Base-by-base conservation (phyloP, 2,329 filamentous ascomycete genomes). In the Cytospora piceicola region DNA sequence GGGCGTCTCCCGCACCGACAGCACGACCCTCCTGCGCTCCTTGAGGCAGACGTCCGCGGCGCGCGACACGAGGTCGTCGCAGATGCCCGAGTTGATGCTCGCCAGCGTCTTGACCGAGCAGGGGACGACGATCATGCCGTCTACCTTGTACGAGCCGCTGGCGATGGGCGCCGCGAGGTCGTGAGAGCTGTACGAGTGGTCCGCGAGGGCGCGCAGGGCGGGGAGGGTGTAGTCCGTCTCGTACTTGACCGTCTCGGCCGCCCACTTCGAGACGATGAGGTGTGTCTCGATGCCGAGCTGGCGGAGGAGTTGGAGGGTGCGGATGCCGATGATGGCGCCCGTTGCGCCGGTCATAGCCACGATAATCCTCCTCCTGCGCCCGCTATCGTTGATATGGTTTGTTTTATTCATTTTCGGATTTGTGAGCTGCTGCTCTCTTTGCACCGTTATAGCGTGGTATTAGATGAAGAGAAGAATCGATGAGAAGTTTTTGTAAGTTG, bases 311-410 rank as follows among this genome's bases (percentile, higher is more conserved):
- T 75, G 71, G 4, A 83, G 77, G 0, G 77, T 69, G 20, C 76
- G 77, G 63, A 83, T 80, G 1, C 76, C 81, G 8, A 79, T 73
- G 2, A 76, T 70, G 1, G 81, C 75, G 3, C 82, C 82, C 0
- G 82, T 84, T 0, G 82, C 82, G 3, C 82, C 82, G 1, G 82
- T 84, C 53, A 85, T 79, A 24, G 76, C 82, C 8, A 84, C 75
- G 1, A 84, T 75, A 58, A 83, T 81, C 11, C 74, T 71, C 34
- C 72, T 73, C 51, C 68, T 68, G 24, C 65, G 64, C 60, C 24
- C 1, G 52, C 27, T 9, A 34, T 5, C 11, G 27, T 62, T 56
- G 27, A 34, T 8, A n/a, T 46, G 42, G n/a, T 4, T 46, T 46
- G 42, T 7, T 46, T 7, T 9, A 46, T 7, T 46, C 42, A 46